These are phyloP conservation scores for Bipolaris cookei DNA, from an alignment of 2,329 filamentous ascomycete genomes.

Conservation along the genomic window DNA sequence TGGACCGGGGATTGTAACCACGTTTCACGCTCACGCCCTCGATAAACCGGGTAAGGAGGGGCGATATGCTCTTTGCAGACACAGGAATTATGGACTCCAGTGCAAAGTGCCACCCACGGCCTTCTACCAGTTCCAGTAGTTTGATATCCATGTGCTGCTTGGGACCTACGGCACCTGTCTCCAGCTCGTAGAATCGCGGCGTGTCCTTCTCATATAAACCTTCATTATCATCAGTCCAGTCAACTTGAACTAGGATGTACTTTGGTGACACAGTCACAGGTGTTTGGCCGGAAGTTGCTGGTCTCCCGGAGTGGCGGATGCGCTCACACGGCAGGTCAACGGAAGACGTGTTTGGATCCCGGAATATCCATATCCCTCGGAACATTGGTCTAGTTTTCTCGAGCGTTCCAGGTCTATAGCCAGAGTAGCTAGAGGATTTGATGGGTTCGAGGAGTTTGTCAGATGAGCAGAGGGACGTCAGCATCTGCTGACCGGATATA, in stretches of 20 bases:
- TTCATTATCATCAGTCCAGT: slow-evolving; percentile 43
- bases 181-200: slow-evolving; percentile 31
- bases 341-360: slow-evolving; percentile 30
- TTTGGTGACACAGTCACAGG: not conserved
- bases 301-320: slow-evolving; percentile 20
- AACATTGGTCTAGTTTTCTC: slow-evolving; percentile 30
- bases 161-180: slow-evolving; percentile 18
- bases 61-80: slow-evolving; percentile 24
- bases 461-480: slow-evolving; percentile 25
- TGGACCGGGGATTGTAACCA: slow-evolving; percentile 20
- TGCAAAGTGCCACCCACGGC: slow-evolving; percentile 40
- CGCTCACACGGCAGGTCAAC: not conserved
- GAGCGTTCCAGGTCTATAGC: slow-evolving; percentile 23
- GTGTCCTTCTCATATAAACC: slow-evolving; percentile 38
- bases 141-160: slow-evolving; percentile 41
- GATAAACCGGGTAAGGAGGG: slow-evolving; percentile 34
- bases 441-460: slow-evolving; percentile 34
- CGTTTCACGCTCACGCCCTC: slow-evolving; percentile 26
- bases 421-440: slow-evolving; percentile 27
- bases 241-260: slow-evolving; percentile 36
- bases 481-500: slow-evolving; percentile 28
- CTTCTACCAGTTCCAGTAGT: slow-evolving; percentile 41
- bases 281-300: slow-evolving; percentile 5
- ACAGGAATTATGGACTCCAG: slow-evolving; percentile 36
- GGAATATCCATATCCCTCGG: slow-evolving; percentile 40